A percentile compares a stretch with the other conserved stretches of the same genome.
These are phyloP conservation scores for Eimeria acervulina DNA, from an alignment of 169 alveolate genomes.

Conservation along the genomic window DNA sequence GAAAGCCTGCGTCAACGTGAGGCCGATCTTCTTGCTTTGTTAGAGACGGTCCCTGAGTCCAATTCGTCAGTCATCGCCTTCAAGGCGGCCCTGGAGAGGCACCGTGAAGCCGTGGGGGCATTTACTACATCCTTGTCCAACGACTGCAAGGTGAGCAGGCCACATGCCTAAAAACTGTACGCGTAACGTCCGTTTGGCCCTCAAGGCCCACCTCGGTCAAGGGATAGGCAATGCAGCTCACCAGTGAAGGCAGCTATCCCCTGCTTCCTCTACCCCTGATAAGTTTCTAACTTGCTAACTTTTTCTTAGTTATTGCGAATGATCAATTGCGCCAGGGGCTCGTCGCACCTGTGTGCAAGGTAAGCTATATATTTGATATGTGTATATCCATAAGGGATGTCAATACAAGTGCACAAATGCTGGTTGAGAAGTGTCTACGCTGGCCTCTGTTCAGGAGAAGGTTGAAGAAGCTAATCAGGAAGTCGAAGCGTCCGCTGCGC, in stretches of 20 bases:
- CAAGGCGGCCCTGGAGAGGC: neutral
- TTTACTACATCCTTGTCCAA: neutral
- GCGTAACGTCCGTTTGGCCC: neutral
- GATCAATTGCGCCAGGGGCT: neutral
- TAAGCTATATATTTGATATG: neutral
- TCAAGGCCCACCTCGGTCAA: neutral
- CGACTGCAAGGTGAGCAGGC: neutral
- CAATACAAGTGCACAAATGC: neutral
- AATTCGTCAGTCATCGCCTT: neutral
- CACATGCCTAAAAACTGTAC: neutral
- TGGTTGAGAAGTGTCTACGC: neutral
- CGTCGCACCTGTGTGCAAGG: neutral
- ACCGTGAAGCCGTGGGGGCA: constrained; percentile 43
- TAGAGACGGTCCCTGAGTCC: constrained; percentile 22
- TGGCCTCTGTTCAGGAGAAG: constrained; percentile 26
- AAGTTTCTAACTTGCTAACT: neutral
- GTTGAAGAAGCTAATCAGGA: constrained; percentile 30
- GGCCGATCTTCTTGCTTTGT: neutral
- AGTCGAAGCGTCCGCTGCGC: neutral
- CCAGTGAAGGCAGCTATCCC: neutral
- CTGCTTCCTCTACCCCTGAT: neutral
- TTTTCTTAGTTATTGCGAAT: neutral
- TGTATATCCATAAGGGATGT: neutral
- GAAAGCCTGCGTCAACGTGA: constrained; percentile 15
- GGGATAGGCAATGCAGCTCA: neutral